Base-by-base conservation (phyloP, 2,329 filamentous ascomycete genomes). In the Mollisia scopiformis region DNA sequence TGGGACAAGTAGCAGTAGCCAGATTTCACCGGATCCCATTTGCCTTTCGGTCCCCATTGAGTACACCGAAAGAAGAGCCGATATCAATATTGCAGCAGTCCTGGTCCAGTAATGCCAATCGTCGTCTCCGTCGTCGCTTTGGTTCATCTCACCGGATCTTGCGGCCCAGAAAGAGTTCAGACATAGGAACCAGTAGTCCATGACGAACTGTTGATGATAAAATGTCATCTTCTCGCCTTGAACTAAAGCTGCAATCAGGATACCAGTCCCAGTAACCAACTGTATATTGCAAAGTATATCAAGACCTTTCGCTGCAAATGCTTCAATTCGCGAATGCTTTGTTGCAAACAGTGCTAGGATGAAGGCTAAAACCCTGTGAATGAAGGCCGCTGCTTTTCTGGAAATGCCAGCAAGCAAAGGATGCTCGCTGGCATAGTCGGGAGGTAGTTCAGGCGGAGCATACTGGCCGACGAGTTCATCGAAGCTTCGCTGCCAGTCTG, bases 141-240 rank as follows among this genome's bases (percentile, higher is more conserved):
- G 49, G 33, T 41, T 57, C 16, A 63, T 28, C 39, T 57, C 47
- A 6, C 58, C 61, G 10, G 55, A 41, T 43, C 58, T 39, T 21
- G 61, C 55, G 4, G 58, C 53, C 58, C 61, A 65, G 16, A 65
- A 65, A 6, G 61, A 50, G 25, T 59, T 65, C 6, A 65, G 47
- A n/a, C 58, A 63, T 1, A 65, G 49, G 27, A 54, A 51, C 61
- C 61, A 65, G 35, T 65, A 63, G 28, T 39, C 57, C 1, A 55
- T 51, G 19, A 65, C 46, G 1, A 63, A 39, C 13, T 60, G 51
- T 27, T 65, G 58, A 11, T 65, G 63, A 47, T 65, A 65, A 37
- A 61, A 63, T 11, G 46, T 51, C 61, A 62, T 57, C 0, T 31
- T 46, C 13, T 55, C 25, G 16, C 58, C 21, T 47, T 63, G 58